Percentiles rank a stretch among this genome's conserved stretches.
Conservation (phyloP, 139 green algal species). For the Coelastrella sp. region DNA sequence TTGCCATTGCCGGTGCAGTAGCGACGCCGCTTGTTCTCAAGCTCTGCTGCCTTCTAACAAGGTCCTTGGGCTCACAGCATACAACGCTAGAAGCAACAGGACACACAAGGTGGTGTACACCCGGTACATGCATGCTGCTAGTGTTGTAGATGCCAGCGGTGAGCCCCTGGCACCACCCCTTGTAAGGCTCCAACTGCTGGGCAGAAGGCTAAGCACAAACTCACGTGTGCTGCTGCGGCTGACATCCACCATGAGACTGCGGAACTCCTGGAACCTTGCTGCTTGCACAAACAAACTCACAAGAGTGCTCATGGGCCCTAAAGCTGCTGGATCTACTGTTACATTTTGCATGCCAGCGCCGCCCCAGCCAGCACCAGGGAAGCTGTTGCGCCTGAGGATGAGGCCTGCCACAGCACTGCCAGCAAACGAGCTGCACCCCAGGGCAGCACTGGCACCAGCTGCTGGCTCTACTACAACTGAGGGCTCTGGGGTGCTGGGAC, state of each 20-base stretch:
- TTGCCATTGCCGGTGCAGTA: no score
- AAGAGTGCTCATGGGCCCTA: slow-evolving; percentile 11
- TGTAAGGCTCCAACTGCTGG: not conserved
- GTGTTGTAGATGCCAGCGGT: not conserved
- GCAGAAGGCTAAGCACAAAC: slow-evolving; percentile 45
- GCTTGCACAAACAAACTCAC: slow-evolving; percentile 45
- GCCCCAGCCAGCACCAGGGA: not conserved
- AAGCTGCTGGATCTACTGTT: not conserved
- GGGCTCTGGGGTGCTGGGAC: slow-evolving; percentile 42
- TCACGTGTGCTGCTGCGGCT: slow-evolving; percentile 47
- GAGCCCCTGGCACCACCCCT: not conserved
- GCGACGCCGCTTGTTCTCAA: not conserved
- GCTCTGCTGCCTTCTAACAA: not conserved
- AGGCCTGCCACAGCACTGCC: slow-evolving; percentile 27
- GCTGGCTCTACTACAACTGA: slow-evolving; percentile 26
- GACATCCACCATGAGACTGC: slow-evolving; percentile 45
- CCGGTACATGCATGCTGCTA: slow-evolving; percentile 15
- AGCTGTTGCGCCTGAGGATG: slow-evolving; percentile 31
- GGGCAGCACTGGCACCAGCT: not conserved
- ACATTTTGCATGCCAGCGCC: not conserved
- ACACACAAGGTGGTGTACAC: slow-evolving; percentile 37
- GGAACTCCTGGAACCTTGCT: slow-evolving; percentile 43
- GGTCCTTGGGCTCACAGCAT: slow-evolving; percentile 31
- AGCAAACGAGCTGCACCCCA: slow-evolving; percentile 1
- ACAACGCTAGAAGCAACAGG: slow-evolving; percentile 42